Percentiles rank a stretch among this genome's conserved stretches.
phyloP scores from a whole-genome alignment of 2,329 filamentous ascomycete species.

The Scedosporium apiospermum region DNA sequence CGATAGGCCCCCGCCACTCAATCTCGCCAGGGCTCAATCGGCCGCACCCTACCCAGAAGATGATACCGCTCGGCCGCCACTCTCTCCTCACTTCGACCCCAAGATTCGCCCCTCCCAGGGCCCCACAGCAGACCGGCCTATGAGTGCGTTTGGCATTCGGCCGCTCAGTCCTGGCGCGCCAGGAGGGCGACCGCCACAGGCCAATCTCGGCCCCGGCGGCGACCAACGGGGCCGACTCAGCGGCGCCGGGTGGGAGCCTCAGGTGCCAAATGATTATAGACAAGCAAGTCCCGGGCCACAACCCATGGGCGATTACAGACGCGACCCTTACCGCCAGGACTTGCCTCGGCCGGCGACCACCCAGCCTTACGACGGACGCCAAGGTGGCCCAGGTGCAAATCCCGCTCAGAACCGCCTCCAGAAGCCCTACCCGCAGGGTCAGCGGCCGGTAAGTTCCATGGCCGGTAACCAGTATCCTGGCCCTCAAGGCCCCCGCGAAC shows the following conservation, averaged over 20 bases:
- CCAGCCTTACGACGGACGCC: slow-evolving; percentile 15
- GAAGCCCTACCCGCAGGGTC: slow-evolving; percentile 6
- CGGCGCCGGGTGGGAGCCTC: slow-evolving; percentile 35
- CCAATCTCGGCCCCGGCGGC: slow-evolving; percentile 4
- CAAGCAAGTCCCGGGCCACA: slow-evolving; percentile 27
- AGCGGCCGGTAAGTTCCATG: slow-evolving; percentile 9
- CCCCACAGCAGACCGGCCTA: slow-evolving; percentile 37
- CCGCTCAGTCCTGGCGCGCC: slow-evolving; percentile 24
- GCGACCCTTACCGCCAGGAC: slow-evolving; percentile 14
- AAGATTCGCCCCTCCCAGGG: slow-evolving; percentile 39
- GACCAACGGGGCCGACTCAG: slow-evolving; percentile 26
- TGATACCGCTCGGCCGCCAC: slow-evolving; percentile 26
- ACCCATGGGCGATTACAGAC: slow-evolving; percentile 10
- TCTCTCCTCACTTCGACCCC: slow-evolving; percentile 33
- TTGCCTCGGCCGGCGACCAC: slow-evolving; percentile 17
- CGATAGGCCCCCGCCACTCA: slow-evolving; percentile 45
- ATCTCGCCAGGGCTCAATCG: slow-evolving; percentile 33
- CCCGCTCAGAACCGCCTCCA: slow-evolving; percentile 9
- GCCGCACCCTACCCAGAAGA: slow-evolving; percentile 45
- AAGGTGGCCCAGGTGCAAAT: slow-evolving; percentile 15
- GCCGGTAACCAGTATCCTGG: slow-evolving; percentile 10
- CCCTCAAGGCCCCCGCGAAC: slow-evolving; percentile 14
- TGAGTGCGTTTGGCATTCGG: slow-evolving; percentile 45
- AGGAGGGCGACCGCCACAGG: slow-evolving; percentile 4
- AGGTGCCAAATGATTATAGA: slow-evolving; percentile 29